These are phyloP conservation scores for Leersia perrieri DNA, from an alignment of 176 grass and related monocot genomes.

Conservation along the genomic window DNA sequence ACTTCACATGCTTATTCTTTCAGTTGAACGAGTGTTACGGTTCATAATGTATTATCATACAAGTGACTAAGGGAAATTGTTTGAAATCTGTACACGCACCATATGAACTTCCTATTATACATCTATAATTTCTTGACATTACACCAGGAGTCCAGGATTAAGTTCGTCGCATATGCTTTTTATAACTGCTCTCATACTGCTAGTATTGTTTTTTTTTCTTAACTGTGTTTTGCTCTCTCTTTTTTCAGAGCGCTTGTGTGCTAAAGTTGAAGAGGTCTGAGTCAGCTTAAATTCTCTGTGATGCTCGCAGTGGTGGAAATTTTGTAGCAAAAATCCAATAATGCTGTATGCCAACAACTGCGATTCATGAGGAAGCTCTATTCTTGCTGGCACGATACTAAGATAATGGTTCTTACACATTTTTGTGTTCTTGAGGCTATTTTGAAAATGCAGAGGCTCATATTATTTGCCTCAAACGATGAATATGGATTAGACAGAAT, in stretches of 20 bases:
- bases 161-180: too few species aligned
- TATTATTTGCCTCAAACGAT: constrained; percentile 27
- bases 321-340: constrained; percentile 37
- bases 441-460: constrained; percentile 27
- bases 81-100: background rate
- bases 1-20: background rate
- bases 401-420: constrained; percentile 39
- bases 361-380: constrained; percentile 21
- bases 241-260: constrained; percentile 64
- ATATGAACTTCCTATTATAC: background rate
- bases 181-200: background rate
- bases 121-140: background rate
- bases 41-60: constrained; percentile 4
- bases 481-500: constrained; percentile 38
- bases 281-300: background rate
- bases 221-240: constrained; percentile 20
- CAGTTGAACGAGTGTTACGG: background rate
- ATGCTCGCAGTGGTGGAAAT: constrained; percentile 29
- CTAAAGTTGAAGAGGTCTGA: constrained; percentile 67
- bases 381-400: constrained; percentile 42
- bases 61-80: background rate
- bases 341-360: constrained; percentile 16
- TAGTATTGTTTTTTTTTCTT: constrained; percentile 15
- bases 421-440: constrained; percentile 24
- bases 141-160: too few species aligned